Evolutionary conservation across 169 alveolate genomes (phyloP).

Genomic region (Cyclospora cayetanensis): DNA sequence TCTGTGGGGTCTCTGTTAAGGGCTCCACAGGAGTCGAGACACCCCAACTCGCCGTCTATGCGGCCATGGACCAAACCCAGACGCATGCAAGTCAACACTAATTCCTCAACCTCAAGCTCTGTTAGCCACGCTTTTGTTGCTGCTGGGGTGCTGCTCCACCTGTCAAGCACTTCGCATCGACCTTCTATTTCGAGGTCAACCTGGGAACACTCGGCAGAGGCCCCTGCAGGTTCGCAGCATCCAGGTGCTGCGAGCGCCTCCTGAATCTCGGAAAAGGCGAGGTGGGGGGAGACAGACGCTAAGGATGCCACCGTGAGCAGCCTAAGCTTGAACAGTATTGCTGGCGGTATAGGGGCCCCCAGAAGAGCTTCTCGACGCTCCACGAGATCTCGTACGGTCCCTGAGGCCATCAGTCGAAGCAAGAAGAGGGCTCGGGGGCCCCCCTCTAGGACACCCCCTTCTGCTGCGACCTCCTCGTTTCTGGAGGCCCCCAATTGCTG

Average conservation of each 20-base stretch:
- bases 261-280: background rate
- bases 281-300: background rate
- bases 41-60: background rate
- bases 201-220: background rate
- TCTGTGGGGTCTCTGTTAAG: background rate
- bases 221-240: background rate
- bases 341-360: background rate
- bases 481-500: background rate
- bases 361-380: background rate
- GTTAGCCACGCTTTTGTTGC: background rate
- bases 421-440: background rate
- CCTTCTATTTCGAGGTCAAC: background rate
- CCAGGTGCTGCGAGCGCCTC: background rate
- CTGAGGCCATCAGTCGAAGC: constrained; percentile 3
- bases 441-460: background rate
- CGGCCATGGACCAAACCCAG: background rate
- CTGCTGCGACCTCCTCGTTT: background rate
- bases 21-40: background rate
- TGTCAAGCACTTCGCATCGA: background rate
- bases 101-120: background rate
- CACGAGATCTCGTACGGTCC: background rate
- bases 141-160: background rate
- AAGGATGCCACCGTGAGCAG: background rate
- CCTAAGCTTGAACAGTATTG: background rate
- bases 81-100: background rate